Evolutionary conservation across 352 stramenopile genomes (phyloP).

Genomic region (Phytopythium sindhum): DNA sequence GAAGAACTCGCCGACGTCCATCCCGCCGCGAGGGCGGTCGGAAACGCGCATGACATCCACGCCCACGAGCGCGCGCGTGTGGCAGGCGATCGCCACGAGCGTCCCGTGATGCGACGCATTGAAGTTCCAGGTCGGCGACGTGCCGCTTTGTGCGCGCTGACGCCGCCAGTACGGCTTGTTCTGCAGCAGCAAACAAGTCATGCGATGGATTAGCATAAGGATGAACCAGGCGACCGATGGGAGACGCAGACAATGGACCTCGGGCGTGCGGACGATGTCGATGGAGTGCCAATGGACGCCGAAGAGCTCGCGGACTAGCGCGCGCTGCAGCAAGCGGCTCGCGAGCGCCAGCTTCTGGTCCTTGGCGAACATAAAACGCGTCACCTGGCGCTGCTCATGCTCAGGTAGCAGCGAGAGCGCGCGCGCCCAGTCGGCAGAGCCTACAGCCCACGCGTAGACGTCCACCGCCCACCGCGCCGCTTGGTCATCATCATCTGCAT

Average conservation of each 20-base stretch:
- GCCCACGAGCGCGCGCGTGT: slow-evolving; percentile 41
- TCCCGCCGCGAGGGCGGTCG: slow-evolving; percentile 36
- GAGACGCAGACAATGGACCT: slow-evolving; percentile 27
- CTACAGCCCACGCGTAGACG: slow-evolving; percentile 37
- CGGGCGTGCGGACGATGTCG: slow-evolving; percentile 46
- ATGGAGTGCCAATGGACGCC: slow-evolving; percentile 29
- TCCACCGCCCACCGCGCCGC: slow-evolving; percentile 36
- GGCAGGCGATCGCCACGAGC: slow-evolving; percentile 59
- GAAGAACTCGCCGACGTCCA: slow-evolving; percentile 43
- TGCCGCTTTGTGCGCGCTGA: too few relatives aligned
- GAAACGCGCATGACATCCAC: slow-evolving; percentile 65
- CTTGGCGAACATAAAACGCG: slow-evolving; percentile 60
- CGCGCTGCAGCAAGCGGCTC: slow-evolving; percentile 60
- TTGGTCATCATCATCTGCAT: background rate
- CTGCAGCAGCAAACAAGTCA: slow-evolving; percentile 16
- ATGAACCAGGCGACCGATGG: background rate
- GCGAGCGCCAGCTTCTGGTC: slow-evolving; percentile 62
- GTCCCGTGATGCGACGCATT: slow-evolving; percentile 78
- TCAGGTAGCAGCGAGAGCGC: slow-evolving; percentile 30
- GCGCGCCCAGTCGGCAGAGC: slow-evolving; percentile 26
- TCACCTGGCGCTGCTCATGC: slow-evolving; percentile 46
- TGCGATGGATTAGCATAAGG: background rate
- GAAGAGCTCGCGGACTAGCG: slow-evolving; percentile 40
- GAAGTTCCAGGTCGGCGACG: slow-evolving; percentile 59
- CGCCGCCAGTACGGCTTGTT: slow-evolving; percentile 64